Evolutionary conservation across 371 early-diverging fungal genomes (phyloP).

Genomic region (Funneliformis caledonium): DNA sequence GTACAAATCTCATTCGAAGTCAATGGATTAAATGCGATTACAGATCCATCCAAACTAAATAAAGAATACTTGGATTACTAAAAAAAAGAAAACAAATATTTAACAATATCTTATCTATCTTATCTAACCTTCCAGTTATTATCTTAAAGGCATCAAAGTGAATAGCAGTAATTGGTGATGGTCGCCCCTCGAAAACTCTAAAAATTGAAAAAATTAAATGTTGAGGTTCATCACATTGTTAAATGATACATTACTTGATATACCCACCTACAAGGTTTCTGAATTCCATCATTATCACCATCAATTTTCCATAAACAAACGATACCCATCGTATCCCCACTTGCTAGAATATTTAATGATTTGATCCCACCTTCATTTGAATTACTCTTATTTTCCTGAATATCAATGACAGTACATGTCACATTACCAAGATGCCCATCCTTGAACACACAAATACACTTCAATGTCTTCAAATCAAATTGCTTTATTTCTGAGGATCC

Average conservation of each 20-base stretch:
- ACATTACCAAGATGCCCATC: constrained; percentile 47
- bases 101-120: background rate
- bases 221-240: background rate
- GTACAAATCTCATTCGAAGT: constrained; percentile 46
- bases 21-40: constrained; percentile 55
- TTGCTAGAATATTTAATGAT: constrained; percentile 44
- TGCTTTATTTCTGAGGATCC: constrained; percentile 43
- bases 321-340: constrained; percentile 54
- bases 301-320: constrained; percentile 54
- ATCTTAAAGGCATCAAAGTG: constrained; percentile 54
- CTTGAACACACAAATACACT: constrained; percentile 44
- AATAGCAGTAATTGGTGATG: constrained; percentile 48
- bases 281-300: background rate
- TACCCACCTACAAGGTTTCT: constrained; percentile 41
- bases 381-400: constrained; percentile 43
- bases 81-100: background rate
- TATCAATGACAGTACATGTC: constrained; percentile 48
- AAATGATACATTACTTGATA: background rate
- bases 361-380: background rate
- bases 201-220: background rate
- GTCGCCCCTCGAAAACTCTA: background rate
- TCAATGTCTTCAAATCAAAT: constrained; percentile 45
- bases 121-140: constrained; percentile 51
- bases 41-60: constrained; percentile 55
- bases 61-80: background rate